Evolutionary conservation across 805 yeast species (phyloP).

Genomic region (Zygosaccharomyces bisporus): DNA sequence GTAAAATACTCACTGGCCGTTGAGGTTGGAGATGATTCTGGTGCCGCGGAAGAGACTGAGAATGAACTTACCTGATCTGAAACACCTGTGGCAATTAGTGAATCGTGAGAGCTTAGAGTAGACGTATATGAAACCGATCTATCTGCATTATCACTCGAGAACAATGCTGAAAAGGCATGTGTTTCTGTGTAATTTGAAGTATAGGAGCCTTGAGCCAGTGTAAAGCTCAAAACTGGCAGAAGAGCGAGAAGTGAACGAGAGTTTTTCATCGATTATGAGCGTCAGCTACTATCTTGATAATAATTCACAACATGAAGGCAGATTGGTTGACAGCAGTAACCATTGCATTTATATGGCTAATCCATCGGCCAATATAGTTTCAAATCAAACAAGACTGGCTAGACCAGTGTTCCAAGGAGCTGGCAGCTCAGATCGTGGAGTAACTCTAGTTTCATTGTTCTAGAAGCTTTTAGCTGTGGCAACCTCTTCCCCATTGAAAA

Average conservation of each 20-base stretch:
- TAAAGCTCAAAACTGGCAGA: background rate
- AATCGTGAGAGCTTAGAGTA: background rate
- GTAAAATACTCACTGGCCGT: background rate
- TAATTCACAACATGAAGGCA: background rate
- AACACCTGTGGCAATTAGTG: background rate
- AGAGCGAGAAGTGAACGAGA: conserved; percentile 1
- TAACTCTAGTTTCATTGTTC: background rate
- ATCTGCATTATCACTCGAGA: background rate
- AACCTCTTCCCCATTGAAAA: background rate
- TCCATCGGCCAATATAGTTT: background rate
- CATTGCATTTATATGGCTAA: background rate
- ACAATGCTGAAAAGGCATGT: background rate
- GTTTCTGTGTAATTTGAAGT: background rate
- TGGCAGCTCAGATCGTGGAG: background rate
- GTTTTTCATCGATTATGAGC: background rate
- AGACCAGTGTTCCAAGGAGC: background rate
- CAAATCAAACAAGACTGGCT: background rate
- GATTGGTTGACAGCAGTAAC: background rate
- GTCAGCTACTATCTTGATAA: background rate
- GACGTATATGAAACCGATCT: background rate
- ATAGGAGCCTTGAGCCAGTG: conserved; percentile 1
- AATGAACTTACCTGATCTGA: background rate
- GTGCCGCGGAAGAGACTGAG: background rate
- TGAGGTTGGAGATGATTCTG: background rate
- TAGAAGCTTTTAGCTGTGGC: background rate